phyloP scores from a whole-genome alignment of 192 early-diverging fungal genomes.

The Spizellomyces punctatus region DNA sequence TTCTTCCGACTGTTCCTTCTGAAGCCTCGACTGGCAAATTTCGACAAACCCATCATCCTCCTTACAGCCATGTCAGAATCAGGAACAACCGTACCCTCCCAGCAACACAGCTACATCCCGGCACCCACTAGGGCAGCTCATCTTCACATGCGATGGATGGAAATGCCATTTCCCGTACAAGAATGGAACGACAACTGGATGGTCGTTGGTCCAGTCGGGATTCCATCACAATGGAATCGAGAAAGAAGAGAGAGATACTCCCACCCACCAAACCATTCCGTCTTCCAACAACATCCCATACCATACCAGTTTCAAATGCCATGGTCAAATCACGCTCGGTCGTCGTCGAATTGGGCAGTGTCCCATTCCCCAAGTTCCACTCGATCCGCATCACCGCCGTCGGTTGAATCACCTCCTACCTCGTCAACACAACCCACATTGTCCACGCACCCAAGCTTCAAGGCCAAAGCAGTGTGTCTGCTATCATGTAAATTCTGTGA shows the following conservation, averaged over 20 bases:
- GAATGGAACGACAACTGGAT: neutral
- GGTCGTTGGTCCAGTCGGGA: neutral
- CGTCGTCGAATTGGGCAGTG: neutral
- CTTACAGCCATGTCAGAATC: too few relatives aligned
- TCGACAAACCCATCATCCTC: too few relatives aligned
- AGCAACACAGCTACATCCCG: neutral
- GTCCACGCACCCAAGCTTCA: conserved; percentile 17
- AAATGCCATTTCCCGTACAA: neutral
- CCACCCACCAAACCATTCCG: neutral
- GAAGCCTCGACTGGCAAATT: too few relatives aligned
- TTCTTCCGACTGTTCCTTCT: too few relatives aligned
- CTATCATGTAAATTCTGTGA: conserved; percentile 27
- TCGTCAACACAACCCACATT: too few relatives aligned
- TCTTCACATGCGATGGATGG: neutral
- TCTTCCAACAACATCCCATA: neutral
- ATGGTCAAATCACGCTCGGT: neutral
- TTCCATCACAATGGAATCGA: neutral
- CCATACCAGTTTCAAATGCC: neutral
- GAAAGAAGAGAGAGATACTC: neutral
- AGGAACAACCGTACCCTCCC: too few relatives aligned
- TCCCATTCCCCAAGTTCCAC: neutral
- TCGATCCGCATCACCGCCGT: neutral
- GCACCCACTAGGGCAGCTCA: neutral
- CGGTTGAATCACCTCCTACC: too few relatives aligned
- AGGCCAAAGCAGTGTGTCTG: conserved; percentile 29